Evolutionary conservation across 495 filamentous ascomycete genomes (phyloP).

Genomic region (Daldinia childiae): DNA sequence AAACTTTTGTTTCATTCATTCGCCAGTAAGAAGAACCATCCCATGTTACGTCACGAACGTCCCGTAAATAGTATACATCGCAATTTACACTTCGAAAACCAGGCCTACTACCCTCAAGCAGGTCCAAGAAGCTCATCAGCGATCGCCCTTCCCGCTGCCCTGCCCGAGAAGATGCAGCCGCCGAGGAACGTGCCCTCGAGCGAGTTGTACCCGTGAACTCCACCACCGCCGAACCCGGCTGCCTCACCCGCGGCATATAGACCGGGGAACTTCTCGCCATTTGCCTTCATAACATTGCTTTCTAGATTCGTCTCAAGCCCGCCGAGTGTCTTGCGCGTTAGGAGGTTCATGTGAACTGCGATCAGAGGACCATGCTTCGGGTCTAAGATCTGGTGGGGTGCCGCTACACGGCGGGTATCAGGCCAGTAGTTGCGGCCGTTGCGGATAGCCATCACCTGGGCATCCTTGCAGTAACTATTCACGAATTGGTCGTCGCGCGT

Average conservation of each 20-base stretch:
- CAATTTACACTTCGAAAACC: background rate
- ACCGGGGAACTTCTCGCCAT: slow-evolving; percentile 56
- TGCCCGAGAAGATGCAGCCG: slow-evolving; percentile 62
- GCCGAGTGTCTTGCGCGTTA: slow-evolving; percentile 63
- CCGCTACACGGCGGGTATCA: slow-evolving; percentile 54
- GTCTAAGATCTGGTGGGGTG: slow-evolving; percentile 58
- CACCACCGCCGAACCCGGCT: slow-evolving; percentile 63
- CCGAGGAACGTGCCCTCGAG: slow-evolving; percentile 62
- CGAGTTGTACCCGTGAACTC: slow-evolving; percentile 61
- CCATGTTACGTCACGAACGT: background rate
- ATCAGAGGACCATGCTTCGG: slow-evolving; percentile 59
- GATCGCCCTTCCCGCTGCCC: slow-evolving; percentile 57
- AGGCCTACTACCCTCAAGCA: background rate
- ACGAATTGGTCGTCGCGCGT: slow-evolving; percentile 58
- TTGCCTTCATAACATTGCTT: slow-evolving; percentile 56
- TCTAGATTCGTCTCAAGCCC: slow-evolving; percentile 63
- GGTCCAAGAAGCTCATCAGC: slow-evolving; percentile 50
- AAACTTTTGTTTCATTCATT: background rate
- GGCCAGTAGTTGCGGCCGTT: slow-evolving; percentile 61
- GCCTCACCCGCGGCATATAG: slow-evolving; percentile 64
- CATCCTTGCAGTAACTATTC: slow-evolving; percentile 62
- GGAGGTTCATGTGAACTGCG: slow-evolving; percentile 61
- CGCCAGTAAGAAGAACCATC: background rate
- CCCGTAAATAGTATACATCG: background rate
- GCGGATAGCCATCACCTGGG: slow-evolving; percentile 61